Base-by-base conservation (phyloP, 306 rosid species). In the Cucurbita ficifolia region DNA sequence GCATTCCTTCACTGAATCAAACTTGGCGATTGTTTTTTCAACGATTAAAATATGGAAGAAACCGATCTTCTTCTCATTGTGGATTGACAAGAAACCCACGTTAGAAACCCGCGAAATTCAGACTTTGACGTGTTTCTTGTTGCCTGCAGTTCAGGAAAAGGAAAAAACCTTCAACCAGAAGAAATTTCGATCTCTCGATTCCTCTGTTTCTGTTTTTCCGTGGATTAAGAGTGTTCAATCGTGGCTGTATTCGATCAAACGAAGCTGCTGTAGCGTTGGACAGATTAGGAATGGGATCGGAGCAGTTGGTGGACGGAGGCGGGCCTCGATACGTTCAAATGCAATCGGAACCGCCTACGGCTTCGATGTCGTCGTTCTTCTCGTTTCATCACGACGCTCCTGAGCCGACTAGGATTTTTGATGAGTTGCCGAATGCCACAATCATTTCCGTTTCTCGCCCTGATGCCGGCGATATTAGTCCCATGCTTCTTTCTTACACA, bases 401-500 rank as follows among this genome's bases (percentile, higher is more conserved):
- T 4, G 92, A 91, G 68, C 81, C 81, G 0, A 8, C 76, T 35
- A 83, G 91, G 85, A 89, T 94, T 78, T 94, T 94, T 77, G 96
- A 94, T 3, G 97, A 94, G 83, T 77, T 94, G 78, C 99, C 99
- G 0, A 76, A 76, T 70, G 96, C 99, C 63, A 40, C 79, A 67
- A 94, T 91, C 73, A 78, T 91, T 64, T 87, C 96, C 70, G 97
- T 94, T 39, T 94, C 99, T 24, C 97, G 99, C 5, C 99, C 99
- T 12, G 99, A 94, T 77, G 91, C 95, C 70, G 78, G 85, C 61
- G 99, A 94, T 71, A 82, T 94, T 63, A 94, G 96, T 74, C 99
- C 99, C 78, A 83, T 88, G 88, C 99, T 91, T 50, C 96, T 94
- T 71, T 85, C 99, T 40, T 91, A 94, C 81, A 86, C 94, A 21